phyloP scores from a whole-genome alignment of 2,329 filamentous ascomycete genomes.

The Penicillium paneum region DNA sequence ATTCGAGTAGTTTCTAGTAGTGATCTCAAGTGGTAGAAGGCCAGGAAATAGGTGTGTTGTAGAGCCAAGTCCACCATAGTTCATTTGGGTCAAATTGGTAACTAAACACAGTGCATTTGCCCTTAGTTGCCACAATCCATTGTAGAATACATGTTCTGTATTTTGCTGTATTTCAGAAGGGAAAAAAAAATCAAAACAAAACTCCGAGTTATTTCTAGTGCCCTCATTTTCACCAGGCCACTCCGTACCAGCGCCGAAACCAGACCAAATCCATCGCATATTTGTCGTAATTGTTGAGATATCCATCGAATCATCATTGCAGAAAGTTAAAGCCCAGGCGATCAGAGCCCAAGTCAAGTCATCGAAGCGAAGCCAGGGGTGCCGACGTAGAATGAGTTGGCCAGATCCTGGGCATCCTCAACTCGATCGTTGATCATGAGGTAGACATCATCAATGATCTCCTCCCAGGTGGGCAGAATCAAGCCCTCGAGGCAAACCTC shows the following conservation, averaged over 20 bases:
- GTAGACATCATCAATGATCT: constrained; percentile 26
- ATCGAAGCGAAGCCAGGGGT: background rate
- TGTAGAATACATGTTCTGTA: background rate
- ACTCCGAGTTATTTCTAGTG: background rate
- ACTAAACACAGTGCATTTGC: background rate
- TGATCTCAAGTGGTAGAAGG: background rate
- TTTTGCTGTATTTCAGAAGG: background rate
- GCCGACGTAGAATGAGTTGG: constrained; percentile 3
- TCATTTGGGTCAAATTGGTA: background rate
- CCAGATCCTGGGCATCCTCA: constrained; percentile 23
- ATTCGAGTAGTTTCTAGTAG: background rate
- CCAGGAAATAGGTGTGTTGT: background rate
- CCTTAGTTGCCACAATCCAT: background rate
- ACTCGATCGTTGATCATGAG: constrained; percentile 25
- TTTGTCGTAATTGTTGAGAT: background rate
- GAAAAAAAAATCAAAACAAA: background rate
- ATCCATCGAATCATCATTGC: background rate
- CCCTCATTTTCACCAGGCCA: background rate
- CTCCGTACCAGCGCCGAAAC: background rate
- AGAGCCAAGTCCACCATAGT: background rate
- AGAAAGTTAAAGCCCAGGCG: background rate
- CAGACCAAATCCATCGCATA: background rate
- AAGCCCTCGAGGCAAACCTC: constrained; percentile 21
- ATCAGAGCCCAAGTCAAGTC: background rate
- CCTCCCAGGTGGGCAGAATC: constrained; percentile 26